Evolutionary conservation across 2,329 filamentous ascomycete species (phyloP).

Genomic region (Colletotrichum lentis): DNA sequence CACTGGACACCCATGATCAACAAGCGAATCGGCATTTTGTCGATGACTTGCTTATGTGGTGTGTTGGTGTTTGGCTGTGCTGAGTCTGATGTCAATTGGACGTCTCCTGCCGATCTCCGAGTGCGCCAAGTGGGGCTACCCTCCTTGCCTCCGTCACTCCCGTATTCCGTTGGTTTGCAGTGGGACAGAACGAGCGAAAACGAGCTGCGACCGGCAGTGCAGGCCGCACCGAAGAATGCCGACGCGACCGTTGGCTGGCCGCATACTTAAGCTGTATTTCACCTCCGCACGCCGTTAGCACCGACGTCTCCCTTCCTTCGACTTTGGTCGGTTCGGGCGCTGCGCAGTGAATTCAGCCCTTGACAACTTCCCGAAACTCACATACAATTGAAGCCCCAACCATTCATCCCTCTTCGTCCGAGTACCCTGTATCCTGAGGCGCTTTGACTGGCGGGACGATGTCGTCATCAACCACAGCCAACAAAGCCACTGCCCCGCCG

Average conservation of each 20-base stretch:
- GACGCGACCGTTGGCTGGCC: slow-evolving; percentile 13
- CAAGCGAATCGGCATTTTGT: slow-evolving; percentile 9
- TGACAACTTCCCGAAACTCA: background rate
- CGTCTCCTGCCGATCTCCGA: slow-evolving; percentile 28
- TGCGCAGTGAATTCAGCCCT: background rate
- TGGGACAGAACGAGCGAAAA: background rate
- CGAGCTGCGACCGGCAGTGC: slow-evolving; percentile 9
- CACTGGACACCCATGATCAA: slow-evolving; percentile 21
- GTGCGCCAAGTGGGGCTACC: slow-evolving; percentile 30
- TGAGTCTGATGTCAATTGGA: slow-evolving; percentile 16
- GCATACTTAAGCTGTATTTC: slow-evolving; percentile 23
- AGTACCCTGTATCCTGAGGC: background rate
- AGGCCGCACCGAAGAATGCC: slow-evolving; percentile 20
- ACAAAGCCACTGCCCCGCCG: slow-evolving; percentile 29
- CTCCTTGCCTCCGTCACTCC: slow-evolving; percentile 29
- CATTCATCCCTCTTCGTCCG: background rate
- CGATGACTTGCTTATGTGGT: background rate
- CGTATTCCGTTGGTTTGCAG: slow-evolving; percentile 22
- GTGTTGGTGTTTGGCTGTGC: background rate
- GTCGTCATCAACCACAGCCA: slow-evolving; percentile 39
- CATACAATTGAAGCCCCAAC: background rate
- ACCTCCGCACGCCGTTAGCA: slow-evolving; percentile 19
- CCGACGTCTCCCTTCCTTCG: background rate
- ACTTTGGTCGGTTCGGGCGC: background rate
- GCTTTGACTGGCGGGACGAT: slow-evolving; percentile 19